Evolutionary conservation across 208 protist genomes (phyloP).

Genomic region (Acanthamoeba royreba): DNA sequence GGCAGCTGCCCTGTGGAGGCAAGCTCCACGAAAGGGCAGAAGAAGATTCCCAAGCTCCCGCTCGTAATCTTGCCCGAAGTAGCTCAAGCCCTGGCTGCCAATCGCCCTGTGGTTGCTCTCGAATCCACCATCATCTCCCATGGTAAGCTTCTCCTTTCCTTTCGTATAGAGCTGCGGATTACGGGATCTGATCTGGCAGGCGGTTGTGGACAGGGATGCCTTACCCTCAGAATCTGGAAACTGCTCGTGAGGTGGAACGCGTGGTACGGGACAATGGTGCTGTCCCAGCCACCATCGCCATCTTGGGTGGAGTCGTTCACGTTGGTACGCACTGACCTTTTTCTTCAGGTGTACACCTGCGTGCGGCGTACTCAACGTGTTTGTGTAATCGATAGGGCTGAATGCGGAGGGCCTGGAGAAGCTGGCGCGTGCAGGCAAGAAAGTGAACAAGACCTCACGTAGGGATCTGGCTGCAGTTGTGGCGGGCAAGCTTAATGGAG

Average conservation of each 20-base stretch:
- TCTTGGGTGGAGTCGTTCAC: slow-evolving; percentile 83
- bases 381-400: too few species aligned
- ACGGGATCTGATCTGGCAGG: too few species aligned
- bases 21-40: neutral
- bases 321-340: slow-evolving; percentile 79
- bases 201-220: slow-evolving; percentile 80
- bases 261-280: slow-evolving; percentile 81
- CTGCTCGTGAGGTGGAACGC: slow-evolving; percentile 78
- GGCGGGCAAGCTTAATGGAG: slow-evolving; percentile 63
- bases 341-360: slow-evolving; percentile 36
- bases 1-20: too few species aligned
- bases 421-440: slow-evolving; percentile 35
- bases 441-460: slow-evolving; percentile 75
- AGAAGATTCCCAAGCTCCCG: neutral
- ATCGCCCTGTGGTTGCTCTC: slow-evolving; percentile 79
- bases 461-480: slow-evolving; percentile 82
- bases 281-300: slow-evolving; percentile 88
- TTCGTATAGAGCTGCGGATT: too few species aligned
- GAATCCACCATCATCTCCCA: slow-evolving; percentile 85
- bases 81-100: slow-evolving; percentile 62
- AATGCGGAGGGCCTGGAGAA: neutral
- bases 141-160: too few species aligned
- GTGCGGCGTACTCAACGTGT: neutral
- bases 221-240: slow-evolving; percentile 86
- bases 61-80: slow-evolving; percentile 67